Evolutionary conservation across 2,329 filamentous ascomycete genomes (phyloP), one percentile per base, ranked within the genome.

Genomic region (Westerdykella aurantiaca): DNA sequence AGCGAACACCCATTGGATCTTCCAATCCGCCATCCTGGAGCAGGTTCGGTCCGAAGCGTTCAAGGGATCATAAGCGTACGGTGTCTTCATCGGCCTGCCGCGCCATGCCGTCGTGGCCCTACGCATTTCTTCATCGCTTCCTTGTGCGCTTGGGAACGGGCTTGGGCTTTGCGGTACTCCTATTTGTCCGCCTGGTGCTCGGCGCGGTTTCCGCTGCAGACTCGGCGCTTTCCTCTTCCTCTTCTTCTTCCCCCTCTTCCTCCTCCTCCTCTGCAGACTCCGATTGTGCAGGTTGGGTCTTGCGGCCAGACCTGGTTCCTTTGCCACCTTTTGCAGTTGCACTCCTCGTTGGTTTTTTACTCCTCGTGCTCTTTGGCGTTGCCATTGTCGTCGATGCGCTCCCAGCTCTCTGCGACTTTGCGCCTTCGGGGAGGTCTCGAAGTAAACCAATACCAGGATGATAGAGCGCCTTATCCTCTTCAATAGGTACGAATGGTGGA

Each of bases 161-260:
- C 41, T 55, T 55, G 18, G 55, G 37, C 31, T 51, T 56, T 5
- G 39, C 37, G 10, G 37, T 39, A 11, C 49, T 47, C n/a, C 61
- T 51, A 38, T 58, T 60, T n/a, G 62, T 64, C 41, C 60, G 52
- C 31, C 63, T 49, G 16, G 61, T 65, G 34, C 53, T 60, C 10
- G 61, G 61, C 18, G 61, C 62, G n/a, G 55, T 61, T 29, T 66
- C 64, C 47, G 50, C 51, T 39, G 51, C 52, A 6, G 60, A 64
- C 34, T 62, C 61, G 9, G 52, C 47, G 11, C 34, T 31, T 17
- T 61, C 57, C 13, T 60, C 58, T 6, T 62, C 60, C 12, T 59
- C 61, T 11, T 63, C 59, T 5, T 61, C 53, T 5, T 66, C 59
- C 6, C 73, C 60, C 45, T 73, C 69, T 23, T 72, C 68, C 3